Evolutionary conservation across 176 grass and related monocot species (phyloP).

Genomic region (Poa annua): DNA sequence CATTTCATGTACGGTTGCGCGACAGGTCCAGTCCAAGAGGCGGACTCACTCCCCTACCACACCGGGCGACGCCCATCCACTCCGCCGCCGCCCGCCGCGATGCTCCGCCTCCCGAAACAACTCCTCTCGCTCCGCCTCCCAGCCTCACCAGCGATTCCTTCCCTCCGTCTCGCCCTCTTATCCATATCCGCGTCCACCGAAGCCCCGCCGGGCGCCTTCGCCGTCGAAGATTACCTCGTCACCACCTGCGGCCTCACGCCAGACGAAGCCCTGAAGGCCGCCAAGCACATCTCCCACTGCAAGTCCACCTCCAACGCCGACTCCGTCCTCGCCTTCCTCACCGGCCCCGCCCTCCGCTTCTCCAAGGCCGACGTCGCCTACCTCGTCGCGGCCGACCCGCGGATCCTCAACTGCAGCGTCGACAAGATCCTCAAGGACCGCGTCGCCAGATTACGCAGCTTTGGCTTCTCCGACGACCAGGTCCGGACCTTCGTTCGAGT

Average conservation of each 20-base stretch:
- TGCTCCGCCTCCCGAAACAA: conserved; percentile 29
- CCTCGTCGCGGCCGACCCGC: conserved; percentile 37
- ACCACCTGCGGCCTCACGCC: conserved; percentile 44
- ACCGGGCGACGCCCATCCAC: neutral
- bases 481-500: neutral
- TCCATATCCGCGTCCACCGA: neutral
- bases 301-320: conserved; percentile 38
- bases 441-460: conserved; percentile 11
- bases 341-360: conserved; percentile 44
- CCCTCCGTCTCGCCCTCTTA: conserved; percentile 14
- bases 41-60: neutral
- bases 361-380: conserved; percentile 42
- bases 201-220: neutral
- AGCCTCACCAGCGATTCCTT: neutral
- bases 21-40: neutral
- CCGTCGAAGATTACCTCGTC: conserved; percentile 49
- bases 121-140: neutral
- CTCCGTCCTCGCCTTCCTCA: conserved; percentile 47
- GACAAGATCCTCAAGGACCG: conserved; percentile 54
- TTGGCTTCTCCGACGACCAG: conserved; percentile 50
- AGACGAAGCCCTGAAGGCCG: conserved; percentile 27
- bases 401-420: conserved; percentile 49
- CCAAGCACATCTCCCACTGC: conserved; percentile 28
- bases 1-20: neutral
- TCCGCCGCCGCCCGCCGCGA: conserved; percentile 7